Percentiles rank a stretch among this genome's conserved stretches.
These are phyloP conservation scores for Psilocybe azurescens DNA, from an alignment of 768 basidiomycete genomes.

Conservation along the genomic window DNA sequence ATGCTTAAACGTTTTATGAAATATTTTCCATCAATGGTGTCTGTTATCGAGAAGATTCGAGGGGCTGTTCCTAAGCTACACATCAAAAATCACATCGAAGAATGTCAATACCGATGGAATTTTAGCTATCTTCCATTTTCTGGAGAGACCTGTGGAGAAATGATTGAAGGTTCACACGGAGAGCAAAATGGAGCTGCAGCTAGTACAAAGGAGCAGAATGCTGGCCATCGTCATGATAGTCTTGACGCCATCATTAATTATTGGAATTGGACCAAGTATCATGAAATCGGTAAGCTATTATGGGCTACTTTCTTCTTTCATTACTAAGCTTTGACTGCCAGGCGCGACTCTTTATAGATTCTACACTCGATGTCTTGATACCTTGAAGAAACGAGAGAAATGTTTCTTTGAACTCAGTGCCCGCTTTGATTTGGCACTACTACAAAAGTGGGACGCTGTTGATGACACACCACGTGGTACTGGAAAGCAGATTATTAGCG, in stretches of 20 bases:
- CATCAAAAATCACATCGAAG: conserved; percentile 28
- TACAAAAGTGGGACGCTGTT: no score
- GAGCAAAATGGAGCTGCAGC: conserved; percentile 30
- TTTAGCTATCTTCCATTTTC: conserved; percentile 30
- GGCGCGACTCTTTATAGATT: no score
- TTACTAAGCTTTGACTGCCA: no score
- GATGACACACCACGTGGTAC: no score
- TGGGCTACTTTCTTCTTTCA: no score
- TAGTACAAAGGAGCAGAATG: conserved; percentile 34
- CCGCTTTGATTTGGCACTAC: no score
- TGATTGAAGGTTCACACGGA: conserved; percentile 32
- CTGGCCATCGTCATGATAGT: conserved; percentile 35
- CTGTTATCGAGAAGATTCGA: conserved; percentile 18
- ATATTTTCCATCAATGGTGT: conserved; percentile 19
- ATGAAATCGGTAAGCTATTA: no score
- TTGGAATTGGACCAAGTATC: no score
- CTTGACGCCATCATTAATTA: conserved; percentile 24
- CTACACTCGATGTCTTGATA: no score
- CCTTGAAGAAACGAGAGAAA: no score
- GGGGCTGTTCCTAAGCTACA: conserved; percentile 36
- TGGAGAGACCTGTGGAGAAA: conserved; percentile 32
- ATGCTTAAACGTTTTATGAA: conserved; percentile 20
- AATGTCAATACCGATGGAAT: conserved; percentile 26
- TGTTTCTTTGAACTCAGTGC: no score
- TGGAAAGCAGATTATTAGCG: no score